These are phyloP conservation scores for Mycena vitilis DNA, from an alignment of 768 basidiomycete species.

Conservation along the genomic window DNA sequence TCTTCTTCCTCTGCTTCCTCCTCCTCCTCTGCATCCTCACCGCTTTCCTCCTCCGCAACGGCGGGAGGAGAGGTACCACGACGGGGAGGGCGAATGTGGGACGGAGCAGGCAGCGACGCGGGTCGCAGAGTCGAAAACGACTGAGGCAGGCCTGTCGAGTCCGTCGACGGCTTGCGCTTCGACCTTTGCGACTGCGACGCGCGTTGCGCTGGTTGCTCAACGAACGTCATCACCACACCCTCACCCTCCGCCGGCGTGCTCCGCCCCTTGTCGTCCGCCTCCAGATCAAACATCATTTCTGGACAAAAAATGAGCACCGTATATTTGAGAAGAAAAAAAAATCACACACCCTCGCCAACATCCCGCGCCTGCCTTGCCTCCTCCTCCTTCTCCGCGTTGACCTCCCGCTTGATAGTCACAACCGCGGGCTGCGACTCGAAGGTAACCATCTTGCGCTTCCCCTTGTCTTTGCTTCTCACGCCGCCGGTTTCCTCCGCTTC, in stretches of 20 bases:
- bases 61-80: conserved; percentile 43
- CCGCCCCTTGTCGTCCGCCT: conserved; percentile 58
- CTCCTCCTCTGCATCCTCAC: not conserved
- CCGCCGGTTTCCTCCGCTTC: conserved; percentile 26
- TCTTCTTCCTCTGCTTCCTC: conserved; percentile 30
- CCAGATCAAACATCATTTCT: conserved; percentile 81
- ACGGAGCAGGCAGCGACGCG: conserved; percentile 74
- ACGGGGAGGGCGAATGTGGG: conserved; percentile 60
- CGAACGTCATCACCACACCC: conserved; percentile 51
- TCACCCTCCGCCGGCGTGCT: conserved; percentile 38
- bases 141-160: conserved; percentile 59
- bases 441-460: conserved; percentile 74
- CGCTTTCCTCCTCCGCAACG: conserved; percentile 15
- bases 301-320: conserved; percentile 13
- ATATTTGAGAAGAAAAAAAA: not conserved
- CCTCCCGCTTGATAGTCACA: conserved; percentile 56
- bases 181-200: conserved; percentile 43
- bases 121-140: conserved; percentile 73
- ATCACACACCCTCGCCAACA: conserved; percentile 59
- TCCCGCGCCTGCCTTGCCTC: conserved; percentile 43
- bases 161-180: conserved; percentile 39
- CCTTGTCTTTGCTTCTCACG: conserved; percentile 62
- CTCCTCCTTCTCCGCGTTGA: conserved; percentile 46
- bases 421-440: conserved; percentile 75
- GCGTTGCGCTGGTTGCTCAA: conserved; percentile 53